These are phyloP conservation scores for Elaeagnus macrophylla DNA, from an alignment of 306 rosid species.

Conservation along the genomic window DNA sequence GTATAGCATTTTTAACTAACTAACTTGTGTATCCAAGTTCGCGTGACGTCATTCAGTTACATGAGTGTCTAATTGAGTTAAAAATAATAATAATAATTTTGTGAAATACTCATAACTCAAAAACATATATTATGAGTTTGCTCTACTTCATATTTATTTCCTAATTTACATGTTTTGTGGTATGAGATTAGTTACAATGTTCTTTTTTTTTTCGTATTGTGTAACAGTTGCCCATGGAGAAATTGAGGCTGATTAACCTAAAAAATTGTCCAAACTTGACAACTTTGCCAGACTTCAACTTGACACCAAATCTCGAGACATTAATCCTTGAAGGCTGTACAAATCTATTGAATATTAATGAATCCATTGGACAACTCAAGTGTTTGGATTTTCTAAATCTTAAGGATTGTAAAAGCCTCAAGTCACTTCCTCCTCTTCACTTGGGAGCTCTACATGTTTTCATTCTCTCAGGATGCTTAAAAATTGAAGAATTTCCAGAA, in stretches of 20 bases:
- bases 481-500: conserved; percentile 5
- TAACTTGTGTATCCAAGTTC: too few species aligned
- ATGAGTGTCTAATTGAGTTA: too few species aligned
- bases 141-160: too few species aligned
- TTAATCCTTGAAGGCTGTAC: conserved; percentile 14
- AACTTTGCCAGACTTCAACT: conserved; percentile 1
- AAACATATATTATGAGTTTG: too few species aligned
- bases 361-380: conserved; percentile 5
- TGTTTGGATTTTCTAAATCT: neutral
- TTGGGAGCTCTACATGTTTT: too few species aligned
- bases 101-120: too few species aligned
- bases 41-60: too few species aligned
- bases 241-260: neutral
- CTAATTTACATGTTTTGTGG: too few species aligned
- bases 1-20: too few species aligned
- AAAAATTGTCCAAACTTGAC: conserved; percentile 2
- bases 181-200: neutral
- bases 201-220: neutral
- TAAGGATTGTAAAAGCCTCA: conserved; percentile 5
- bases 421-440: too few species aligned
- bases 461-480: too few species aligned
- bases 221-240: neutral
- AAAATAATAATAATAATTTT: too few species aligned
- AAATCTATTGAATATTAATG: conserved; percentile 1
- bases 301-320: conserved; percentile 6